Evolutionary conservation across 495 filamentous ascomycete species (phyloP), one percentile per base, ranked within the genome.

Genomic region (Penicillium angulare): DNA sequence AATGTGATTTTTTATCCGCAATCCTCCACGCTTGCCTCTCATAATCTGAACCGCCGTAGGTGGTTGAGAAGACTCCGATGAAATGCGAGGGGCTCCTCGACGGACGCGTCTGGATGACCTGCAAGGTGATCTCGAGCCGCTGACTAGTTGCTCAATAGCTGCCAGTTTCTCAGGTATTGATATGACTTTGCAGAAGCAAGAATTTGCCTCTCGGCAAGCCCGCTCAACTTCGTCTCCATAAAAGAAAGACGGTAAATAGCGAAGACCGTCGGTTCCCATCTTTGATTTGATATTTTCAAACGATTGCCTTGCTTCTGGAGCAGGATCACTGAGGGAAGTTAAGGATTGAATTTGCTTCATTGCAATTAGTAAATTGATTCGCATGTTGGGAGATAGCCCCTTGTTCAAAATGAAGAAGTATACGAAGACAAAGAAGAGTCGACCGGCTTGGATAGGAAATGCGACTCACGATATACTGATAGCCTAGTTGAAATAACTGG

Each of bases 331-430:
- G 3, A 18, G 24, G 3, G 47, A 12, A n/a, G 15, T 22, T 5
- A 50, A 23, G 9, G 36, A 41, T 22, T 50, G 47, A 1, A 50
- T 50, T 50, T 50, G 47, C 47, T 50, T 18, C n/a, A n/a, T 36
- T 8, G 21, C 41, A 18, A 21, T 10, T 12, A 21, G n/a, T n/a
- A n/a, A n/a, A n/a, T n/a, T n/a, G n/a, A n/a, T n/a, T n/a, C n/a
- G n/a, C n/a, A n/a, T n/a, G n/a, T n/a, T n/a, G n/a, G n/a, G n/a
- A n/a, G n/a, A n/a, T n/a, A n/a, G n/a, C n/a, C n/a, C n/a, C n/a
- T n/a, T n/a, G n/a, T n/a, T 45, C 10, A 18, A 27, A 26, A 24
- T 15, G n/a, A 9, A 29, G 7, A 2, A 27, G 13, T 15, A 13
- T 4, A 24, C 7, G 7, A 16, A 27, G 3, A 15, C 0, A 18